Base-by-base conservation (phyloP, 805 yeast genomes). In the Candida wancherniae region DNA sequence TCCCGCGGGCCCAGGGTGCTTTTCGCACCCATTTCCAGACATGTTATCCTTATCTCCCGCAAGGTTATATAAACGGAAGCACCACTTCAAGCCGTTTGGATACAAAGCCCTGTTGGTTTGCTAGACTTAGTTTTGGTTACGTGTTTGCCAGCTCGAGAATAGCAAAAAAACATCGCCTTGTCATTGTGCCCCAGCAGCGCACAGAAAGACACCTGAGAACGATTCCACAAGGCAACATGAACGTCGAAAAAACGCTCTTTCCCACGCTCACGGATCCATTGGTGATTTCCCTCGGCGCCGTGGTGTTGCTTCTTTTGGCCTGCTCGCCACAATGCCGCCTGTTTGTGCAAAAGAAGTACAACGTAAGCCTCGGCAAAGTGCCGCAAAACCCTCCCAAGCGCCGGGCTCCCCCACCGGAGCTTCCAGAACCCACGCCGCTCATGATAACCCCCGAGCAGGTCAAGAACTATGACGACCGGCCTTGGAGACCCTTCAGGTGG, bases 401-500 rank as follows among this genome's bases (percentile, higher is more conserved):
- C 13, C 9, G n/a, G 17, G 21, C 13, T 2, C 15, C 11, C 5
- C 4, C 29, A 1, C 34, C 31, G 15, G 48, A 40, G 15, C 22
- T 55, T 23, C 73, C 75, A 7, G 50, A 51, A 23, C 80, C 81
- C 13, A 68, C 77, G 0, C 83, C 85, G 0, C 56, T 79, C 17
- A 62, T 61, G 57, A 70, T 80, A 30, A 78, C 83, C 0, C 83
- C 84, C 2, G 85, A 80, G 28, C 75, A 77, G 44, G 82, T 79
- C 8, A 60, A 62, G 40, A 69, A 67, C 15, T 77, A 78, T 47
- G 84, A 80, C 44, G 87, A 78, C 45, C 64, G 87, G 50, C 86
- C 87, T 9, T 80, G 87, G 87, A 65, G 87, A 57, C 86, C 86
- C 6, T 80, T 80, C 58, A 63, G 87, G 47, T 77, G 83, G 79